Percentiles rank a stretch among this genome's conserved stretches.
Conservation (phyloP, 257 asterid genomes). For the Gentiana straminea region DNA sequence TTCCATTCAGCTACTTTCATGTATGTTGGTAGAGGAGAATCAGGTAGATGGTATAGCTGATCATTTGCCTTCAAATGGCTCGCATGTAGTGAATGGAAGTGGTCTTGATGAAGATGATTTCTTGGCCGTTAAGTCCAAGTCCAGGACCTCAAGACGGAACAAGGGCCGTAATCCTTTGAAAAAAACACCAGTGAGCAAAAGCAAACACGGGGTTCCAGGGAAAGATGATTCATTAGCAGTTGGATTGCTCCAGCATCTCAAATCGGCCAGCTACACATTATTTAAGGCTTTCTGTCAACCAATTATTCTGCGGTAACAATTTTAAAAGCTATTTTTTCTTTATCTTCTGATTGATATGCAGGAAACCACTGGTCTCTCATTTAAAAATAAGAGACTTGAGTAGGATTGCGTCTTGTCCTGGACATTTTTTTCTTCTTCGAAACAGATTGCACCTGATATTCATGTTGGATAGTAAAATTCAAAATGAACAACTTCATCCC, state of each 20-base stretch:
- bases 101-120: constrained; percentile 22
- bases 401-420: no score
- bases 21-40: constrained; percentile 67
- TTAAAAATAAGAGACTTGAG: no score
- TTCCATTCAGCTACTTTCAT: constrained; percentile 69
- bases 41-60: constrained; percentile 24
- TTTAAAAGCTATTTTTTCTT: not conserved
- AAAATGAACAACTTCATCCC: no score
- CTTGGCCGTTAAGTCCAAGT: constrained; percentile 28
- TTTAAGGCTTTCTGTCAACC: constrained; percentile 79
- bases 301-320: constrained; percentile 63
- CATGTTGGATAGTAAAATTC: no score
- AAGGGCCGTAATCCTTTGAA: constrained; percentile 43
- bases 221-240: constrained; percentile 28
- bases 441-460: no score
- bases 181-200: constrained; percentile 16
- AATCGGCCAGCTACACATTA: constrained; percentile 50
- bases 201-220: constrained; percentile 22
- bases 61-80: constrained; percentile 31
- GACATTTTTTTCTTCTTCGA: no score
- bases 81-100: constrained; percentile 19
- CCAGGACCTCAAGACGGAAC: constrained; percentile 39
- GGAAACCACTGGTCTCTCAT: no score
- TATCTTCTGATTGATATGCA: not conserved
- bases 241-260: constrained; percentile 51